phyloP scores from a whole-genome alignment of 768 basidiomycete species.

The Leccinum boreale region DNA sequence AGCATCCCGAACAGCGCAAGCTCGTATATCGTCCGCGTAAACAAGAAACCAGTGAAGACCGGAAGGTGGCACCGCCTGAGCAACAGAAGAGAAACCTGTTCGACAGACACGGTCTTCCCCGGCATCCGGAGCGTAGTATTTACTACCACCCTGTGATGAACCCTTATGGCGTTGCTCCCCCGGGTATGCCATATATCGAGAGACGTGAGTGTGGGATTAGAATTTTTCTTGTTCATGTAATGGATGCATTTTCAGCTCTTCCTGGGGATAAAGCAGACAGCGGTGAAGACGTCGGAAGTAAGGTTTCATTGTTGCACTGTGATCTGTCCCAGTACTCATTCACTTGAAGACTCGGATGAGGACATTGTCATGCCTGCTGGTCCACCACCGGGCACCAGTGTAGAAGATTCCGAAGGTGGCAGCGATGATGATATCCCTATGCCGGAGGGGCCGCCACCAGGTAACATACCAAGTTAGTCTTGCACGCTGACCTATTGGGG shows the following conservation, averaged over 20 bases:
- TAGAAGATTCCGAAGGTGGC: conserved; percentile 41
- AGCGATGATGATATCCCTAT: conserved; percentile 86
- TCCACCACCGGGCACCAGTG: conserved; percentile 44
- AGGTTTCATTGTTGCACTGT: conserved; percentile 6
- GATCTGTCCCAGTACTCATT: neutral
- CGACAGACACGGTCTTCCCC: conserved; percentile 79
- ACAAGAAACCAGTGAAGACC: conserved; percentile 38
- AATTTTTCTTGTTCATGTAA: neutral
- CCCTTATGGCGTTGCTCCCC: conserved; percentile 89
- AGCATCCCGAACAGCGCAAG: conserved; percentile 89
- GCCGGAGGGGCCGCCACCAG: conserved; percentile 78
- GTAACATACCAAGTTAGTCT: conserved; percentile 20
- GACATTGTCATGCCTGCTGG: conserved; percentile 67
- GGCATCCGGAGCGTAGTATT: conserved; percentile 87
- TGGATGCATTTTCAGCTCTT: conserved; percentile 42
- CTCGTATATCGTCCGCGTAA: conserved; percentile 69
- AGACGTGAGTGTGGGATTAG: conserved; percentile 54
- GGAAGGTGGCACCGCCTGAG: conserved; percentile 38
- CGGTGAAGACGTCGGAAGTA: conserved; percentile 55
- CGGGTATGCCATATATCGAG: conserved; percentile 95
- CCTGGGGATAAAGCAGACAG: conserved; percentile 60
- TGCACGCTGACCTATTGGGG: neutral
- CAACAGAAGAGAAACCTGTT: conserved; percentile 64
- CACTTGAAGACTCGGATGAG: conserved; percentile 39
- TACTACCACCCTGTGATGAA: conserved; percentile 95